Conservation (phyloP, 2,329 filamentous ascomycete genomes). For the Colletotrichum lupini region DNA sequence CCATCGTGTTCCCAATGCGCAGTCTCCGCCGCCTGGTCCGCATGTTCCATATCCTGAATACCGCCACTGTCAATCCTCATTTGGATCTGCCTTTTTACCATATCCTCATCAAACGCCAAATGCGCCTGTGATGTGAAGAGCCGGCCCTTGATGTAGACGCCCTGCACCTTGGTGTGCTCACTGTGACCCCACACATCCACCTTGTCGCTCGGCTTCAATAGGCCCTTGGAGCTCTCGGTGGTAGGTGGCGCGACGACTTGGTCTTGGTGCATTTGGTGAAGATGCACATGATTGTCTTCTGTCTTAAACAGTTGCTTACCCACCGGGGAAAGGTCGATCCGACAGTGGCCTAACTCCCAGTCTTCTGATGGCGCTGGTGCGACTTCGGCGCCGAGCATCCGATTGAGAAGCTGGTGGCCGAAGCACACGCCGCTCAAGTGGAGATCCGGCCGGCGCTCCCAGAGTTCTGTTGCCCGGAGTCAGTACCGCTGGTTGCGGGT, state of each 20-base stretch:
- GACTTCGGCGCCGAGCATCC: conserved; percentile 76
- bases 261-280: conserved; percentile 87
- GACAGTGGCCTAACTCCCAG: conserved; percentile 79
- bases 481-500: neutral
- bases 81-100: conserved; percentile 73
- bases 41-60: conserved; percentile 71
- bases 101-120: conserved; percentile 78
- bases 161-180: conserved; percentile 75
- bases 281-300: conserved; percentile 58
- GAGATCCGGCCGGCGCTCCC: conserved; percentile 61
- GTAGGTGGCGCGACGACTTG: conserved; percentile 72
- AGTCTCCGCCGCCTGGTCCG: conserved; percentile 69
- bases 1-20: conserved; percentile 77
- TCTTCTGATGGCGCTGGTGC: conserved; percentile 69
- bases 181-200: conserved; percentile 72
- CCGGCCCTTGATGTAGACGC: conserved; percentile 73
- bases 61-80: conserved; percentile 68
- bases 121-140: conserved; percentile 84
- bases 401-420: conserved; percentile 82
- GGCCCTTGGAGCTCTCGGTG: conserved; percentile 53
- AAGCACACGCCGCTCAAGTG: conserved; percentile 81
- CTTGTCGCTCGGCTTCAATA: conserved; percentile 51
- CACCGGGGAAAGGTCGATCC: conserved; percentile 70
- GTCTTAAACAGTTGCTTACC: conserved; percentile 77
- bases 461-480: conserved; percentile 51